These are phyloP conservation scores for Calophaca sinica DNA, from an alignment of 306 rosid genomes.

Conservation along the genomic window DNA sequence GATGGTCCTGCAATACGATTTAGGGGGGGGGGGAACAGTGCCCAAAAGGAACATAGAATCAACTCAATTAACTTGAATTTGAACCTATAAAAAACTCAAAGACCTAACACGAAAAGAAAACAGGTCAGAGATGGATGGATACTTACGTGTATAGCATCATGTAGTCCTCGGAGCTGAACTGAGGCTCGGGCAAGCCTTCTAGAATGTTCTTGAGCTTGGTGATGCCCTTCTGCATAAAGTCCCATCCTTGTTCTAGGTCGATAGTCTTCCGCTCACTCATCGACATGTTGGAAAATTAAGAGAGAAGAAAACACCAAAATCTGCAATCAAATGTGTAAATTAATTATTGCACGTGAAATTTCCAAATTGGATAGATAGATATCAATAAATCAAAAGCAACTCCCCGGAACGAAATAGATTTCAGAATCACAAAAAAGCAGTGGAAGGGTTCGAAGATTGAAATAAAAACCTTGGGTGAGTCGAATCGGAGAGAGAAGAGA, in stretches of 20 bases:
- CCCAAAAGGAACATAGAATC: slow-evolving; percentile 5
- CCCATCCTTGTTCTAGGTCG: slow-evolving; percentile 73
- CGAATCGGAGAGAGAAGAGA: slow-evolving; percentile 9
- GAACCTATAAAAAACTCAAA: not conserved
- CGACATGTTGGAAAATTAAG: slow-evolving; percentile 40
- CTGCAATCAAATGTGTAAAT: slow-evolving; percentile 6
- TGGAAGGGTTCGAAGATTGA: not conserved
- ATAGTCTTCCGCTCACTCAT: slow-evolving; percentile 61
- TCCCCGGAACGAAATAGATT: not conserved
- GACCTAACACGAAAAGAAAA: not conserved
- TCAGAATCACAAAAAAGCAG: not conserved
- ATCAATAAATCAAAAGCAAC: not conserved
- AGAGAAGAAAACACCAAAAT: slow-evolving; percentile 13
- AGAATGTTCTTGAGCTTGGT: slow-evolving; percentile 69
- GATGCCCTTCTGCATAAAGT: slow-evolving; percentile 65
- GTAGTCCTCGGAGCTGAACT: slow-evolving; percentile 63
- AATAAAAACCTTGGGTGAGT: not conserved
- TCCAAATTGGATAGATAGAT: not conserved
- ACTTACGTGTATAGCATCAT: slow-evolving; percentile 64
- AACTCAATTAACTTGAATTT: not conserved
- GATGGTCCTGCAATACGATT: slow-evolving; percentile 60
- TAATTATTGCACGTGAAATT: not conserved
- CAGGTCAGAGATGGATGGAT: not conserved
- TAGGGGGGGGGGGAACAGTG: not conserved
- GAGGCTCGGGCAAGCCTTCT: slow-evolving; percentile 69